phyloP scores from a whole-genome alignment of 176 grass and related monocot species.

The Aechmea fasciata region DNA sequence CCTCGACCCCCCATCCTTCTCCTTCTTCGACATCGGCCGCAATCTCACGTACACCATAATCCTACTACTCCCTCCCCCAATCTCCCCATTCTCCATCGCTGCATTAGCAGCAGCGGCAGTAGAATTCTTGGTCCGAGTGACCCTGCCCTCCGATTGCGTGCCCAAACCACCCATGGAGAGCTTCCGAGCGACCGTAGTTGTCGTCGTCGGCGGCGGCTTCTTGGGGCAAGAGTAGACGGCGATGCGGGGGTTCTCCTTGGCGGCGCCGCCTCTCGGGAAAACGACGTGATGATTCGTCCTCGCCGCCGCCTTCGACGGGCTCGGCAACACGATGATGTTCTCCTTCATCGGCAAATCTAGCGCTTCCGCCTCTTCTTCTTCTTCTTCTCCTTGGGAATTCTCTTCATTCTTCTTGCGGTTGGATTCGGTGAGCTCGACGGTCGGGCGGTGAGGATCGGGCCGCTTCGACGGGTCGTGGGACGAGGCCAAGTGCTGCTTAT shows the following conservation, averaged over 20 bases:
- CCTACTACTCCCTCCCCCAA: slow-evolving; percentile 24
- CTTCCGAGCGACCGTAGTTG: slow-evolving; percentile 32
- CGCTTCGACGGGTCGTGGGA: slow-evolving; percentile 14
- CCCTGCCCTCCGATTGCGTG: slow-evolving; percentile 17
- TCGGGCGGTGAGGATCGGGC: slow-evolving; percentile 19
- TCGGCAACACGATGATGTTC: slow-evolving; percentile 18
- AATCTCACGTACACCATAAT: slow-evolving; percentile 84
- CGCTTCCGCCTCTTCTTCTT: slow-evolving; percentile 3
- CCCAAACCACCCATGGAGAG: slow-evolving; percentile 59
- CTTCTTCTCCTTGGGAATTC: slow-evolving; percentile 21
- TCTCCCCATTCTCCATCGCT: slow-evolving; percentile 25
- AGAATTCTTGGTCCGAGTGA: slow-evolving; percentile 17
- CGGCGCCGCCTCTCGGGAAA: slow-evolving; percentile 20
- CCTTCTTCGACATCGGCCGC: slow-evolving; percentile 69
- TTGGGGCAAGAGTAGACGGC: slow-evolving; percentile 51
- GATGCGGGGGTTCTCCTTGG: slow-evolving; percentile 28
- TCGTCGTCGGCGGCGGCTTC: slow-evolving; percentile 16
- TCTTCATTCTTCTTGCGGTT: neutral
- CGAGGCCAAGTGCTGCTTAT: slow-evolving; percentile 42
- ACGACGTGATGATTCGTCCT: slow-evolving; percentile 24
- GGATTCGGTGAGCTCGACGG: slow-evolving; percentile 11
- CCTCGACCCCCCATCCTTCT: slow-evolving; percentile 55
- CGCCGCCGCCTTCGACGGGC: slow-evolving; percentile 14
- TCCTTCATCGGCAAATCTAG: slow-evolving; percentile 36
- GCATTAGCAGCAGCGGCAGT: neutral